A percentile compares a stretch with the other conserved stretches of the same genome.
phyloP scores from a whole-genome alignment of 2,329 filamentous ascomycete species.

The Fusarium keratoplasticum region DNA sequence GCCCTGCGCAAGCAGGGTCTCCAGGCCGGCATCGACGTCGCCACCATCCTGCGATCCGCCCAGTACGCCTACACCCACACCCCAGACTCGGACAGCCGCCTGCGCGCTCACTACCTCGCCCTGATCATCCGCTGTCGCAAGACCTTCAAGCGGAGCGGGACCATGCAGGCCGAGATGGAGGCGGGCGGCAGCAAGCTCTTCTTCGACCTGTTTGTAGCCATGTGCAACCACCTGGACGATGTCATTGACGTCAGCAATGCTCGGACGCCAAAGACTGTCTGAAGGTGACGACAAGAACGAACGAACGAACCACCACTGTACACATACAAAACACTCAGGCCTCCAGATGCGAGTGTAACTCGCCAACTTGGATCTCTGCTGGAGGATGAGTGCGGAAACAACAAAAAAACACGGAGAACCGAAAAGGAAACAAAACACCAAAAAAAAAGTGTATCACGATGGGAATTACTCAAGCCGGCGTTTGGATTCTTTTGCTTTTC shows the following conservation, averaged over 20 bases:
- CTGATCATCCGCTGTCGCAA: slow-evolving; percentile 97
- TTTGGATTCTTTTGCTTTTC: slow-evolving; percentile 51
- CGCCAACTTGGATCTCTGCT: slow-evolving; percentile 28
- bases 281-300: slow-evolving; percentile 43
- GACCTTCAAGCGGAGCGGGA: slow-evolving; percentile 98
- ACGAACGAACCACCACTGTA: slow-evolving; percentile 13
- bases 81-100: slow-evolving; percentile 88
- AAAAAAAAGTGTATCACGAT: slow-evolving; percentile 35
- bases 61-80: slow-evolving; percentile 97
- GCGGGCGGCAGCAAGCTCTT: slow-evolving; percentile 89
- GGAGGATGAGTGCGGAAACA: slow-evolving; percentile 36
- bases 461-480: slow-evolving; percentile 42
- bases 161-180: slow-evolving; percentile 99
- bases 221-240: slow-evolving; percentile 98
- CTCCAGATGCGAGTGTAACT: slow-evolving; percentile 37
- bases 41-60: slow-evolving; percentile 89
- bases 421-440: slow-evolving; percentile 39
- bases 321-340: slow-evolving; percentile 31
- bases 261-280: slow-evolving; percentile 68
- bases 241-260: slow-evolving; percentile 86
- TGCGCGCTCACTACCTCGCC: slow-evolving; percentile 96
- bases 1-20: slow-evolving; percentile 94
- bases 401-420: slow-evolving; percentile 34
- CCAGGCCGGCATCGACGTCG: slow-evolving; percentile 91
- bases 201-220: slow-evolving; percentile 97